These are phyloP conservation scores for Epichloe aotearoae DNA, from an alignment of 2,329 filamentous ascomycete species.

Conservation along the genomic window DNA sequence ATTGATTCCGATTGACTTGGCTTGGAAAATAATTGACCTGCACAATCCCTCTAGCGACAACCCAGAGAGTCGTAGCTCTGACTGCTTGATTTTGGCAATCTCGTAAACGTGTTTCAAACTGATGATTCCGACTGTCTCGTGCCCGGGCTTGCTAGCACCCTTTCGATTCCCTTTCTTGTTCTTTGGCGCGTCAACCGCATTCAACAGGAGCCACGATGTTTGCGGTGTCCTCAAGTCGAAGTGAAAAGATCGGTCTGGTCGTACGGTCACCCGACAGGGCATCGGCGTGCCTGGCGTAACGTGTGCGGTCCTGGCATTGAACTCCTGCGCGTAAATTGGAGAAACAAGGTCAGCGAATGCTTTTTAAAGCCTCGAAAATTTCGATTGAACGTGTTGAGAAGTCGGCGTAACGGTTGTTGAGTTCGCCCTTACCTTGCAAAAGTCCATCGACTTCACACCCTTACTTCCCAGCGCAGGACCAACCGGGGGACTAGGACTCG, in stretches of 20 bases:
- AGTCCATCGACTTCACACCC: slow-evolving; percentile 98
- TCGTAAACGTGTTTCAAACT: slow-evolving; percentile 95
- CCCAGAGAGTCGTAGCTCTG: slow-evolving; percentile 60
- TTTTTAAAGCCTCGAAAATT: not conserved
- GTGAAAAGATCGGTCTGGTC: slow-evolving; percentile 81
- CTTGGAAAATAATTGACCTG: slow-evolving; percentile 60
- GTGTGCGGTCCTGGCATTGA: slow-evolving; percentile 87
- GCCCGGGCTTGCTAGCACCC: slow-evolving; percentile 61
- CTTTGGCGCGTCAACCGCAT: slow-evolving; percentile 61
- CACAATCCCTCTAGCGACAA: slow-evolving; percentile 58
- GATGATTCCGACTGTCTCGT: slow-evolving; percentile 70
- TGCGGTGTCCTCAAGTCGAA: slow-evolving; percentile 91
- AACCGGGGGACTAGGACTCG: slow-evolving; percentile 86
- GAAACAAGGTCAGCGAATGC: slow-evolving; percentile 8
- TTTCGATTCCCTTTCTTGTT: slow-evolving; percentile 65
- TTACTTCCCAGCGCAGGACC: slow-evolving; percentile 93
- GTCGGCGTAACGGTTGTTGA: not conserved
- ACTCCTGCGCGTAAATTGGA: slow-evolving; percentile 51
- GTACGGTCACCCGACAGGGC: slow-evolving; percentile 81
- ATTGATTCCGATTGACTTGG: slow-evolving; percentile 61
- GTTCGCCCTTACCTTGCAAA: slow-evolving; percentile 70
- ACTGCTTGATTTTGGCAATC: slow-evolving; percentile 92
- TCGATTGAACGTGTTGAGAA: not conserved
- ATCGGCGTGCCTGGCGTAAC: slow-evolving; percentile 73
- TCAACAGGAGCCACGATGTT: slow-evolving; percentile 80